Conservation (phyloP, 257 asterid genomes). For the Primulina tabacum region DNA sequence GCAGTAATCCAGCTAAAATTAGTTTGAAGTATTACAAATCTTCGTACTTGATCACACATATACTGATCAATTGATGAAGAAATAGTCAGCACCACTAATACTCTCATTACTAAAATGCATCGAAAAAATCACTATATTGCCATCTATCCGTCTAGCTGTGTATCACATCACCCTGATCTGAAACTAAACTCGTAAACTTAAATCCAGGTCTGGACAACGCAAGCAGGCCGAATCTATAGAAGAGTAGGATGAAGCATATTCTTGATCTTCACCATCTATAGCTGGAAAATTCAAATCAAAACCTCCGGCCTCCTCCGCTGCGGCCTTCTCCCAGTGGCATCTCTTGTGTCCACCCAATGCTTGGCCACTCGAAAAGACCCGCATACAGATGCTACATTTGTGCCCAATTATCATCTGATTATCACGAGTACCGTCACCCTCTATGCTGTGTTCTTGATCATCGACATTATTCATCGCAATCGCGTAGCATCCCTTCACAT, state of each 20-base stretch:
- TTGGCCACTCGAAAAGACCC: constrained; percentile 76
- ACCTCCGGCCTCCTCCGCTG: constrained; percentile 21
- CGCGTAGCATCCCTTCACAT: constrained; percentile 84
- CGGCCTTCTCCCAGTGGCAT: constrained; percentile 67
- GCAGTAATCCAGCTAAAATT: neutral
- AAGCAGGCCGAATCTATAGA: constrained; percentile 34
- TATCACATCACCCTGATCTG: neutral
- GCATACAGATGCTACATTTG: constrained; percentile 56
- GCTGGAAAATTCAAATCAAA: constrained; percentile 41
- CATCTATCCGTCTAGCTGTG: neutral
- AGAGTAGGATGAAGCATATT: constrained; percentile 23
- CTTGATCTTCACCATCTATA: constrained; percentile 15
- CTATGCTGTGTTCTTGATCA: constrained; percentile 6
- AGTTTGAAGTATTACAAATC: too few species aligned
- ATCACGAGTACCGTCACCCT: constrained; percentile 13
- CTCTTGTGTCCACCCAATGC: constrained; percentile 84
- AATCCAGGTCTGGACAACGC: constrained; percentile 33
- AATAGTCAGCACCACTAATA: neutral
- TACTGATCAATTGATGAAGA: too few species aligned
- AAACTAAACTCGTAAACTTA: constrained; percentile 51
- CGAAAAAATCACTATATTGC: neutral
- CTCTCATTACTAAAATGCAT: neutral
- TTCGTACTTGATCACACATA: neutral
- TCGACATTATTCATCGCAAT: constrained; percentile 40
- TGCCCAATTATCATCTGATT: constrained; percentile 29